Evolutionary conservation across 2,329 filamentous ascomycete species (phyloP), one percentile per base, ranked within the genome.

Genomic region (Zymoseptoria ardabiliae): DNA sequence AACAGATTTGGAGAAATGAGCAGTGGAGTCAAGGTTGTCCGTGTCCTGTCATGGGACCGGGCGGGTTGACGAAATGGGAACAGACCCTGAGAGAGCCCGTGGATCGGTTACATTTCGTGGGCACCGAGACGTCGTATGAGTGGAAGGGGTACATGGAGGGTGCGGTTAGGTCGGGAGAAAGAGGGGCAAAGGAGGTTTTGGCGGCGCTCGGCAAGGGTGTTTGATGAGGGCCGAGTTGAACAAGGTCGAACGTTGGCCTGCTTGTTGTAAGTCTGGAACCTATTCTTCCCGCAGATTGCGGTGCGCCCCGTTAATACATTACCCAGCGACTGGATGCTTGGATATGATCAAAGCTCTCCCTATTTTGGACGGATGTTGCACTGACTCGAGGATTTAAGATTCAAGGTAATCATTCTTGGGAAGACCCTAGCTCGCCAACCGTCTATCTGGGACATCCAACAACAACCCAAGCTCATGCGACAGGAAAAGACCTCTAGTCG

Each of bases 81-180:
- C 56, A 68, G 54, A 63, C 65, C 9, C 56, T 68, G 23, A 59
- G 65, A 41, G 65, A 63, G 20, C 62, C 63, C 17, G 57, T 70
- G 53, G 71, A 76, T 4, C 73, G 78, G 30, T 25, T 83, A 3
- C 77, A 83, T 63, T 85, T 83, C 63, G 80, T 76, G 2, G 82
- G 82, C 0, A 83, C 81, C 0, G 82, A 85, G 71, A 80, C 77
- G 0, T 75, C 77, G 0, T 72, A 66, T 2, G 76, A 79, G 59
- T 84, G 81, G 81, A 80, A 79, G 57, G 81, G 82, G 0, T 84
- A 83, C 65, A 83, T 85, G 80, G 82, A 85, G 61, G 82, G 82
- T 1, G 82, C 82, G 0, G 71, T 84, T 10, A 65, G 76, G 5
- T 77, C 73, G 54, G 82, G 82, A 1, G 73, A 81, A 59, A 69